These are phyloP conservation scores for Coniochaeta prunicola DNA, from an alignment of 2,329 filamentous ascomycete genomes.

Conservation along the genomic window DNA sequence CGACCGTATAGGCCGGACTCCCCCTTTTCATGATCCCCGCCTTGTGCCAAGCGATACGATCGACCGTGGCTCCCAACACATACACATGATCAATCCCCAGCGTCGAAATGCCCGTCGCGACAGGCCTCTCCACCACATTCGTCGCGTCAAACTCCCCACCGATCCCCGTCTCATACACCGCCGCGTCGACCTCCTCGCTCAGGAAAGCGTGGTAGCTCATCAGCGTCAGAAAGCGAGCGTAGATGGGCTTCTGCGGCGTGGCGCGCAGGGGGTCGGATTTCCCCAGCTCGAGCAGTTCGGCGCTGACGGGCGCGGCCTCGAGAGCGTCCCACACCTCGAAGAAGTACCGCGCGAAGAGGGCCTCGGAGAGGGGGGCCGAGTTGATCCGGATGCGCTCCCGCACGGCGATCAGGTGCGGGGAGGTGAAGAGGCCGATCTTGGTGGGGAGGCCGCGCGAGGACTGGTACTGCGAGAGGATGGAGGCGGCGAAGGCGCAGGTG, in stretches of 20 bases:
- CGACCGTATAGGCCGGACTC: constrained; percentile 50
- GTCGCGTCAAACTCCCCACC: constrained; percentile 92
- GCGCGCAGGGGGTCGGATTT: constrained; percentile 40
- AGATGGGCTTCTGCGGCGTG: constrained; percentile 69
- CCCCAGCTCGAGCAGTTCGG: constrained; percentile 27
- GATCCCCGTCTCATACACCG: constrained; percentile 88
- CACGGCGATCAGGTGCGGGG: constrained; percentile 76
- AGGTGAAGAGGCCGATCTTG: constrained; percentile 70
- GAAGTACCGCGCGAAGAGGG: constrained; percentile 68
- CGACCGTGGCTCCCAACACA: constrained; percentile 54
- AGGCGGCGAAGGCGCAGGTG: constrained; percentile 75
- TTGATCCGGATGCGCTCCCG: constrained; percentile 81
- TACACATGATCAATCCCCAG: constrained; percentile 63
- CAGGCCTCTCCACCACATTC: constrained; percentile 62
- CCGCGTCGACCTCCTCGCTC: constrained; percentile 65
- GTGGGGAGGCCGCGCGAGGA: neutral
- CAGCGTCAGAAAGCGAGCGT: constrained; percentile 86
- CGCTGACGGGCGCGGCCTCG: constrained; percentile 25
- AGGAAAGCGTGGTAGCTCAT: constrained; percentile 82
- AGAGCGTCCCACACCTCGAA: constrained; percentile 74
- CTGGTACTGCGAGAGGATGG: constrained; percentile 17
- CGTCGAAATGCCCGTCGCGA: constrained; percentile 55
- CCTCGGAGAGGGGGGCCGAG: constrained; percentile 60
- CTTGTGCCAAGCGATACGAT: constrained; percentile 68
- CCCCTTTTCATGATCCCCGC: constrained; percentile 60